Evolutionary conservation across 129 eudicot species (phyloP).

Genomic region (Dittrichia graveolens): DNA sequence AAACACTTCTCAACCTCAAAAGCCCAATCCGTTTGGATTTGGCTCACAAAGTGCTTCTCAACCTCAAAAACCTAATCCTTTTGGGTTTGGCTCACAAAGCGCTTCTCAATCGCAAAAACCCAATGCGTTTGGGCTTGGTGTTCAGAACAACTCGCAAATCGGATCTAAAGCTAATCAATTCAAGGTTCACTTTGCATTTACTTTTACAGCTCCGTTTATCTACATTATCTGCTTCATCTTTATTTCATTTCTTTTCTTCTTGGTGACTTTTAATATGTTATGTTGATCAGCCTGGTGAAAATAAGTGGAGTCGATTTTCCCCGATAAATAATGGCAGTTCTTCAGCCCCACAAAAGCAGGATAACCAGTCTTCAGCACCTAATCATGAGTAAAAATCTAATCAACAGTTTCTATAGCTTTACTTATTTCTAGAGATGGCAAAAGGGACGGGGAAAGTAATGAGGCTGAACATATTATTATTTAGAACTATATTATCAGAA

Average conservation of each 20-base stretch:
- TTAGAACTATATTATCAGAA: background rate
- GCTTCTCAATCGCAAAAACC: constrained; percentile 61
- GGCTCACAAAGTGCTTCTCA: constrained; percentile 62
- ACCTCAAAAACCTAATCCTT: constrained; percentile 80
- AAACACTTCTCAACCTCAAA: constrained; percentile 56
- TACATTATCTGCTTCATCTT: background rate
- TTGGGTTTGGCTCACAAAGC: constrained; percentile 65
- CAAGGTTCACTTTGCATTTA: constrained; percentile 53
- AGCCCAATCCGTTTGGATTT: constrained; percentile 67
- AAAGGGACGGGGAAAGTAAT: background rate
- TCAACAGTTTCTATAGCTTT: constrained; percentile 15
- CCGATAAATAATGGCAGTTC: constrained; percentile 38
- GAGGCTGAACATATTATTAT: background rate
- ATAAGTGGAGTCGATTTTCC: constrained; percentile 80
- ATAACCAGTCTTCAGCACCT: constrained; percentile 53
- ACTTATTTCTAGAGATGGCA: background rate
- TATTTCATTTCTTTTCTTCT: background rate
- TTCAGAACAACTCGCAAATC: too few species aligned
- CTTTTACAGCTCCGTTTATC: constrained; percentile 18
- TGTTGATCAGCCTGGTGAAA: constrained; percentile 73
- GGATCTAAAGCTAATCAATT: constrained; percentile 57
- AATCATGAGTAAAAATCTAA: constrained; percentile 62
- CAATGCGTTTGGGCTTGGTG: constrained; percentile 97
- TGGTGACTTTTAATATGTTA: constrained; percentile 9
- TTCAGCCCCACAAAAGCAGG: constrained; percentile 52